A percentile compares a stretch with the other conserved stretches of the same genome.
Conservation (phyloP, 805 yeast genomes). For the Wickerhamiella brachini region DNA sequence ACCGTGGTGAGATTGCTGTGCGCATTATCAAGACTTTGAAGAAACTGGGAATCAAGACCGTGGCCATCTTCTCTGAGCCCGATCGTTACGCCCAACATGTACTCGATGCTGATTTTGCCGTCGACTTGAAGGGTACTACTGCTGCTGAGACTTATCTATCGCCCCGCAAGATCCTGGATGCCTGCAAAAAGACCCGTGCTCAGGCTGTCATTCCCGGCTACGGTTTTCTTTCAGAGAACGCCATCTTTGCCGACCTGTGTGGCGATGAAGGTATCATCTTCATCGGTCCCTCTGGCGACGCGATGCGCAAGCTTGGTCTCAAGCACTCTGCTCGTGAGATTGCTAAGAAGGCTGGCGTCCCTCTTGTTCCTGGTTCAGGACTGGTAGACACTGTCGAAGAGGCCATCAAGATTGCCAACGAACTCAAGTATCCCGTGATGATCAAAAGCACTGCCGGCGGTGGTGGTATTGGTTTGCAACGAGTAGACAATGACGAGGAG, state of each 20-base stretch:
- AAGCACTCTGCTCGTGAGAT: constrained; percentile 95
- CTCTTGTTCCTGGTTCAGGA: constrained; percentile 95
- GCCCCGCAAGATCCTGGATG: constrained; percentile 70
- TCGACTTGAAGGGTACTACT: constrained; percentile 64
- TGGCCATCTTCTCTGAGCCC: constrained; percentile 83
- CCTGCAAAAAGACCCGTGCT: constrained; percentile 72
- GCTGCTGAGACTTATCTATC: constrained; percentile 87
- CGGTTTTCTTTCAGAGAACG: constrained; percentile 92
- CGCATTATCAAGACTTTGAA: constrained; percentile 81
- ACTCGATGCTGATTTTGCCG: constrained; percentile 62
- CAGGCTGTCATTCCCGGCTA: constrained; percentile 98
- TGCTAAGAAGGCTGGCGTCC: constrained; percentile 84
- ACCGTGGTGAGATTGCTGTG: constrained; percentile 96
- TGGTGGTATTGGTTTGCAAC: constrained; percentile 96
- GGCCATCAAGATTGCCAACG: constrained; percentile 61
- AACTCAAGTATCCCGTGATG: constrained; percentile 79
- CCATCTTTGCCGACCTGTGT: constrained; percentile 87
- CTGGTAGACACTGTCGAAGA: constrained; percentile 57
- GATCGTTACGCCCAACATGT: constrained; percentile 87
- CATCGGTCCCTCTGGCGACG: constrained; percentile 94
- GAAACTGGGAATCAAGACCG: constrained; percentile 59
- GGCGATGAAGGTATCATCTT: constrained; percentile 70
- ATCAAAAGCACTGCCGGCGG: constrained; percentile 98
- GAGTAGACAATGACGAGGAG: constrained; percentile 72
- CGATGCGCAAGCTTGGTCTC: constrained; percentile 79